Percentiles rank a stretch among this genome's conserved stretches.
Evolutionary conservation across 495 filamentous ascomycete species (phyloP).

Genomic region (Aspergillus hancockii): DNA sequence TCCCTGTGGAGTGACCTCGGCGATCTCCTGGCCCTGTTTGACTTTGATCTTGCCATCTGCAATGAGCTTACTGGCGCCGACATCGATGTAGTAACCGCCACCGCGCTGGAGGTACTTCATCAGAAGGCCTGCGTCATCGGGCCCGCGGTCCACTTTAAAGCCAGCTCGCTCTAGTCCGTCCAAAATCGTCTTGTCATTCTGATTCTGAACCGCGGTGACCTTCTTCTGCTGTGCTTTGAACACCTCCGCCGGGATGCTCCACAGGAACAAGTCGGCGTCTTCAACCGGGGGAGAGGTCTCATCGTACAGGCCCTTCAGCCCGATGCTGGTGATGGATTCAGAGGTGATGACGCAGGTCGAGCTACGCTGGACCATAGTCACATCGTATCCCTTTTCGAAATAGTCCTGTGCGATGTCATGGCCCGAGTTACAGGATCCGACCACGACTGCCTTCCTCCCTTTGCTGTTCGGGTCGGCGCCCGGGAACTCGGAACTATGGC

Average conservation of each 20-base stretch:
- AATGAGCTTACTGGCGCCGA: slow-evolving; percentile 68
- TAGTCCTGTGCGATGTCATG: slow-evolving; percentile 85
- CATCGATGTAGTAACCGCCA: slow-evolving; percentile 82
- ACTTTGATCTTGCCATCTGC: slow-evolving; percentile 74
- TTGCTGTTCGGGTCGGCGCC: slow-evolving; percentile 51
- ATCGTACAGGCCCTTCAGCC: slow-evolving; percentile 60
- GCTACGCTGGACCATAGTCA: slow-evolving; percentile 81
- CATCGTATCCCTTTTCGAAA: slow-evolving; percentile 77
- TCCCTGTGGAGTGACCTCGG: slow-evolving; percentile 58
- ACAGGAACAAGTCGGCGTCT: slow-evolving; percentile 62
- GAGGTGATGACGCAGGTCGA: slow-evolving; percentile 70
- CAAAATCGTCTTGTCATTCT: slow-evolving; percentile 49
- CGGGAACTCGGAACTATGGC: slow-evolving; percentile 70
- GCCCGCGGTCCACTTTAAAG: slow-evolving; percentile 68
- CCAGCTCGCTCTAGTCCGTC: slow-evolving; percentile 66
- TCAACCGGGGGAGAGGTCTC: slow-evolving; percentile 58
- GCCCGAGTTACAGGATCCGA: slow-evolving; percentile 79
- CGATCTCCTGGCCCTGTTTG: slow-evolving; percentile 69
- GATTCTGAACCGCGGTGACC: slow-evolving; percentile 44
- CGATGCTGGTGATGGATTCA: slow-evolving; percentile 51
- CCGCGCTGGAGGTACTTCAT: slow-evolving; percentile 77
- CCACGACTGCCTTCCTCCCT: slow-evolving; percentile 70
- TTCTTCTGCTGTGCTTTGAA: slow-evolving; percentile 60
- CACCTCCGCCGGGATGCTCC: slow-evolving; percentile 55
- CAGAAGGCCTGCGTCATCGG: slow-evolving; percentile 63